Conservation (phyloP, 306 rosid species). For the Vigna unguiculata region DNA sequence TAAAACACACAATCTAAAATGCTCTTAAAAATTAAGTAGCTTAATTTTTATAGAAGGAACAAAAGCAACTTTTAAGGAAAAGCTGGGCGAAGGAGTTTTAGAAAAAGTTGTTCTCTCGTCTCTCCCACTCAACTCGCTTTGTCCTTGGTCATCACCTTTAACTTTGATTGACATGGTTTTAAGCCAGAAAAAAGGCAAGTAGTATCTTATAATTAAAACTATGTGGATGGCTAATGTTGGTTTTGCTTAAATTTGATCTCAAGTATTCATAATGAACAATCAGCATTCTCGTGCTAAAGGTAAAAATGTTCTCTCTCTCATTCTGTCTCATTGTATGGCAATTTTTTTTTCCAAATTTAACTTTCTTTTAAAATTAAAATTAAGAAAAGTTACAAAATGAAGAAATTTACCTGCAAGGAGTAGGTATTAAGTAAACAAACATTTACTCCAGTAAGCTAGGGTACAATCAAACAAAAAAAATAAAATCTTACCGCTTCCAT, state of each 20-base stretch:
- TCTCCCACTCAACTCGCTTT: not conserved
- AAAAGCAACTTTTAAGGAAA: not conserved
- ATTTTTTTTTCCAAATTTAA: no score
- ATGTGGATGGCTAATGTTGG: no score
- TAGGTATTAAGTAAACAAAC: not conserved
- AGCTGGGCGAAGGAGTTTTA: not conserved
- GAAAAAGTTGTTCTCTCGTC: not conserved
- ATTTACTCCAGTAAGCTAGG: not conserved
- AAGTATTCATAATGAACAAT: no score
- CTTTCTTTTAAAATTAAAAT: not conserved
- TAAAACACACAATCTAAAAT: not conserved
- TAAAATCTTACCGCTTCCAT: constrained; percentile 26
- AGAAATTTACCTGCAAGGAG: not conserved
- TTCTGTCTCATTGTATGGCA: not conserved
- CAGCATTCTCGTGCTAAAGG: no score
- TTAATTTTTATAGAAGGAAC: not conserved
- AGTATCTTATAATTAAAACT: not conserved
- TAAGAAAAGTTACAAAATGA: not conserved
- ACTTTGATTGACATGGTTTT: not conserved
- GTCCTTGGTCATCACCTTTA: not conserved
- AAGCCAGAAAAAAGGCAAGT: not conserved
- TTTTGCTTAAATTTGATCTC: no score
- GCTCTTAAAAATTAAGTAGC: not conserved
- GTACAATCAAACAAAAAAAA: not conserved
- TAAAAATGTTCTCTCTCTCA: no score